These are phyloP conservation scores for Talaromyces borbonicus DNA, from an alignment of 495 filamentous ascomycete genomes.

Conservation along the genomic window DNA sequence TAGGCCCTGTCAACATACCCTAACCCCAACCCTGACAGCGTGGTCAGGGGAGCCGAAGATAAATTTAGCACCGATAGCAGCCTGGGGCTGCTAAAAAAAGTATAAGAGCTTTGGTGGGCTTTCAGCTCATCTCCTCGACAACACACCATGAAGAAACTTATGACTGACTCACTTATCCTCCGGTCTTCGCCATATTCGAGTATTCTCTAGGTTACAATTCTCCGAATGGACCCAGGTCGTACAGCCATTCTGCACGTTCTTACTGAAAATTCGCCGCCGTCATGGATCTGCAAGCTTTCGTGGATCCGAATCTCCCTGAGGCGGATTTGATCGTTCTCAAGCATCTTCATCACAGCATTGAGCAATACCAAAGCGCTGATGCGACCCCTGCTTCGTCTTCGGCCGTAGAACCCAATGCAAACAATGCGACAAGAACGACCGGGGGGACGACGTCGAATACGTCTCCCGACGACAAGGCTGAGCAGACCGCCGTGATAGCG, in stretches of 20 bases:
- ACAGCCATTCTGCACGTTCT: neutral
- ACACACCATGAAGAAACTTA: too few relatives aligned
- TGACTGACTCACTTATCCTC: too few relatives aligned
- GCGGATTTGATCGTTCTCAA: constrained; percentile 41
- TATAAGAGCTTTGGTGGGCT: too few relatives aligned
- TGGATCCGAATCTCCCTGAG: constrained; percentile 39
- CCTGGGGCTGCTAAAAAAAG: too few relatives aligned
- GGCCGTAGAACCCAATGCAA: constrained; percentile 1
- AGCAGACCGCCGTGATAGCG: constrained; percentile 19
- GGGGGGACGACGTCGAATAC: too few relatives aligned
- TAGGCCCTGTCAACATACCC: too few relatives aligned
- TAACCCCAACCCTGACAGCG: too few relatives aligned
- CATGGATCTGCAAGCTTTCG: constrained; percentile 29
- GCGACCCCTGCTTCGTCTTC: constrained; percentile 11
- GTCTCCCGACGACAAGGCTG: constrained; percentile 13
- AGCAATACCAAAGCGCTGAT: constrained; percentile 11
- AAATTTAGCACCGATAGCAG: too few relatives aligned
- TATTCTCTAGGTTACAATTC: neutral
- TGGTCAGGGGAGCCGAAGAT: too few relatives aligned
- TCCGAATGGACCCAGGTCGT: constrained; percentile 1
- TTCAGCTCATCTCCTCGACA: too few relatives aligned
- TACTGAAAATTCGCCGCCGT: neutral
- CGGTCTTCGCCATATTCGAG: too few relatives aligned
- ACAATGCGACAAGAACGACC: constrained; percentile 12
- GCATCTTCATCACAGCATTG: constrained; percentile 31